Evolutionary conservation across 164 flowering plant genomes (phyloP), one percentile per base, ranked within the genome.

Genomic region (Tinospora cordifolia): DNA sequence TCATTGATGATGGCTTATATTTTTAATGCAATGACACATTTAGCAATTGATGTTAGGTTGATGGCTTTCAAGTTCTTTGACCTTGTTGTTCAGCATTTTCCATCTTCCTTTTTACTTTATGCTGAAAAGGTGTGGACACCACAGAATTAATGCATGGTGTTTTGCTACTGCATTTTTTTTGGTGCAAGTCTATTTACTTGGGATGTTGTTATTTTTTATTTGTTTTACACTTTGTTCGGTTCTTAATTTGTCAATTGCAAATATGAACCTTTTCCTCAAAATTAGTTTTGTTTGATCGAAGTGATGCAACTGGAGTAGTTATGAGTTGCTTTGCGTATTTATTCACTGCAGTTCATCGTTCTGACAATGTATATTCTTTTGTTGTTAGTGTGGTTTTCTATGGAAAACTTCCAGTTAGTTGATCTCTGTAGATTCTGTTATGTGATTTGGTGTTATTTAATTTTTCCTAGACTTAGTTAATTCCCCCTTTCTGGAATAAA

Each of bases 11-110:
- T 88, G 97, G 83, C 88, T 6, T 88, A 89, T 72, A 81, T 92
- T 62, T 92, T 90, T 68, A 85, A 81, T 75, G 97, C 97, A 58
- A 92, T 90, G 97, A 84, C 93, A 57, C 85, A 92, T 81, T 80
- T 89, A 46, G 76, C 89, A 34, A 54, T 87, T 75, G 97, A 90
- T 62, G 82, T 89, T 65, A 87, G 92, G 67, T 57, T 94, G 79
- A 90, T 87, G 93, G 93, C 98, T 69, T 92, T 90, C 84, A 88
- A 84, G 72, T 89, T 90, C 80, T 75, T 85, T 69, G 97, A 88
- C 71, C 96, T 92, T 65, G 79, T 90, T 76, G 82, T 94, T 38
- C 82, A 84, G 71, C 65, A 82, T 69, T 79, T 84, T 75, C 96
- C 98, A 66, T 75, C 86, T 72, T 81, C 89, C 41, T 90, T 93